Evolutionary conservation across 2,329 filamentous ascomycete species (phyloP), one percentile per base, ranked within the genome.

Genomic region (Didymella glomerata): DNA sequence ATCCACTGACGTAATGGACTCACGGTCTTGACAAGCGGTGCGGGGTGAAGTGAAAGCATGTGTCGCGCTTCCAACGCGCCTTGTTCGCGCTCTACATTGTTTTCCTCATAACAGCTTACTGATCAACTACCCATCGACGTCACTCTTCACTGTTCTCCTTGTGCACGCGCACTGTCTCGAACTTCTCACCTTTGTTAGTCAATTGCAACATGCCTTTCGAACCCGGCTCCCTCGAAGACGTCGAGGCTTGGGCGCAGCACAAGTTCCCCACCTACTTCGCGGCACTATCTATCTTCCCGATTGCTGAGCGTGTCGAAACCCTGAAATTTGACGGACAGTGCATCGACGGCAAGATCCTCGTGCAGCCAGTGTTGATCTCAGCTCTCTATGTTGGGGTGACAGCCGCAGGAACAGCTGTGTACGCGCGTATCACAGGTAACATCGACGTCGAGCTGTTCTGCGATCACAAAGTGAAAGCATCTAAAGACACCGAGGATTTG

Each of bases 161-260:
- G 13, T n/a, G 32, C 32, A 13, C 32, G 6, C 32, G 16, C 14
- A 34, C 5, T 7, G 4, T 36, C 8, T 20, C 34, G n/a, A 3
- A 5, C 4, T 18, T 34, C 14, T n/a, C n/a, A n/a, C n/a, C n/a
- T n/a, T n/a, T n/a, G n/a, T n/a, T n/a, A n/a, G n/a, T 40, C 36
- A 8, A n/a, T 2, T 3, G 9, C 32, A 46, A 1, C 14, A 51
- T 57, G 41, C 22, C 54, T 7, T 22, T 32, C 30, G 25, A 44
- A 5, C 9, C 41, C 3, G 54, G 48, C 25, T 51, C 48, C 10
- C 42, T 48, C 36, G 42, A 57, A 22, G 54, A 57, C 13, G 48
- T 57, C 3, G 42, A 51, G 11, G 42, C 54, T 13, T 57, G 48
- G 48, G 54, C 54, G 7, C 20, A 28, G 4, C n/a, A 4, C 14